Evolutionary conservation across 495 filamentous ascomycete genomes (phyloP), one percentile per base, ranked within the genome.

Genomic region (Neurospora terricola): DNA sequence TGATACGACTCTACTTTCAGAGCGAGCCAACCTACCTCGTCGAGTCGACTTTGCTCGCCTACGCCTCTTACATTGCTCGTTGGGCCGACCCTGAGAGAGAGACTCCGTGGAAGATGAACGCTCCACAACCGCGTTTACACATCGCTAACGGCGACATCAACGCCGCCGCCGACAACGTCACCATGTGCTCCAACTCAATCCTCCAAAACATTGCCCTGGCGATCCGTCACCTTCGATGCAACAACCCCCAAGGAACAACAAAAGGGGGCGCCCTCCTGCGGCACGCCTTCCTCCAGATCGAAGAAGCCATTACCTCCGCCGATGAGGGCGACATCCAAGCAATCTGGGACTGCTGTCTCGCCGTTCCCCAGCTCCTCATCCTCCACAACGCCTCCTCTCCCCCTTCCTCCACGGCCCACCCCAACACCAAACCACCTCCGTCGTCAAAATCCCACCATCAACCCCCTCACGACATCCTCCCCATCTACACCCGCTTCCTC

Each of bases 271-370:
- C 48, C 1, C 34, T 71, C 42, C 73, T 81, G 14, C 78, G 74
- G 2, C 70, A 59, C 10, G 78, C 79, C 11, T 81, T 81, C 10
- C 70, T 75, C 3, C 73, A 78, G 8, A 75, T 81, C 39, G 78
- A 79, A 37, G 23, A 71, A 38, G 79, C 77, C 39, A 18, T 80
- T 12, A 38, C 16, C 30, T 12, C 39, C 2, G 11, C 40, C 5
- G 40, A 54, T 18, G 73, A 69, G 5, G 38, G 71, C 37, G 71
- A 78, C 68, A 45, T 80, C 59, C 76, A 81, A 39, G 77, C 79
- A 21, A 78, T 81, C 38, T 81, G 80, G 80, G 80, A 81, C 72
- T 80, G 78, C 70, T 79, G 75, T 43, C 80, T 81, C 30, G 80
- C 74, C 0, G 74, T 81, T 0, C 80, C 80, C 1, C 80, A 81